Evolutionary conservation across 495 filamentous ascomycete species (phyloP), one percentile per base, ranked within the genome.

Genomic region (Jackrogersella minutella): DNA sequence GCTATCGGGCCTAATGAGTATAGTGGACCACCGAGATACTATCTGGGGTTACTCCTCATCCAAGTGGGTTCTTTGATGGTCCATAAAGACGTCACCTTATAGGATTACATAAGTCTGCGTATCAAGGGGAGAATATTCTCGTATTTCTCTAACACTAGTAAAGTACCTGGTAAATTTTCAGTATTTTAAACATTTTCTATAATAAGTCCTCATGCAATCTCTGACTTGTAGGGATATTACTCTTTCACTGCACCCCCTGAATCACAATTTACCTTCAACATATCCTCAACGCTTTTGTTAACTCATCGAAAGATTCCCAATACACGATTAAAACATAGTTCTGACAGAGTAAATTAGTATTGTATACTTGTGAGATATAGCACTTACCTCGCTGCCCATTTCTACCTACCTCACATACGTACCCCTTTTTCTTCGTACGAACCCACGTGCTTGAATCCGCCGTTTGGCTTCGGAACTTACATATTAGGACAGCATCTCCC

Each of bases 371-470:
- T 9, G 1, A 2, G 19, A 14, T 22, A 51, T 17, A n/a, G 1
- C 72, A 41, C 86, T 81, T 69, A 86, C 82, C 63, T 80, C 81
- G 46, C 80, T 80, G 0, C 84, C 85, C 81, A 88, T 84, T 13
- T 86, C 86, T 40, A 81, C 84, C 69, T 89, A 85, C n/a, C n/a
- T n/a, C 2, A 88, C 85, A 62, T 84, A 87, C 5, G 79, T 86
- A 10, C 86, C 85, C 7, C 85, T 84, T 53, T 75, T 78, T 33
- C 79, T 80, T 8, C 84, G 71, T 26, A 81, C 79, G 55, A 85
- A 77, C 24, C 86, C 80, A 5, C 83, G 85, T 0, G 81, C 81
- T 64, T 84, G 78, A 14, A 87, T 81, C 7, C 80, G 84, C 10
- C 79, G 66, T 58, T 84, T 84, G 0, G 80, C 84, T 0, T 85